Evolutionary conservation across 768 basidiomycete species (phyloP), one percentile per base, ranked within the genome.

Genomic region (Hypholoma sublateritium): DNA sequence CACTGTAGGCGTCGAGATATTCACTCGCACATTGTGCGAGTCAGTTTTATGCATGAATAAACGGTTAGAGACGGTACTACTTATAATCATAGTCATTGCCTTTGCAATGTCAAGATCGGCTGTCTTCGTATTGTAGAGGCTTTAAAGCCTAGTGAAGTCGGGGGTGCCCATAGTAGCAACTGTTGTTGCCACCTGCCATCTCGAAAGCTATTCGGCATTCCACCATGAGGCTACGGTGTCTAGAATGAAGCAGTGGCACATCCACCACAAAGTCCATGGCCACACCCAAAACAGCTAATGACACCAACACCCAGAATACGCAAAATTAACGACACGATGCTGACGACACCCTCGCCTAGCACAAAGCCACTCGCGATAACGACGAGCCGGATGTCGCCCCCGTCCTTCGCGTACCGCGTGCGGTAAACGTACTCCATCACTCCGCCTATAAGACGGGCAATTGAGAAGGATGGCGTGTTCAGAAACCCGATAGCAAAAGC

Each of bases 401-500:
- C 72, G 57, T 82, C 80, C 59, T 77, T 82, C 22, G 78, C 76
- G 64, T 76, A 72, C 36, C 77, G 73, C 22, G 73, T 80, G 59
- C 84, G 80, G 65, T 87, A 93, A 24, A 83, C 67, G 63, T 88
- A 84, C 64, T 96, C 94, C 61, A 91, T 71, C 59, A 91, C 69
- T 2, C 96, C 96, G 36, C 96, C 96, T 53, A 96, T 79, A 28
- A 98, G 77, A 50, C 96, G 85, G 1, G 96, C 94, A 56, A 98
- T 80, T 5, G 93, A 92, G 75, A 98, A 98, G 3, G 89, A 91
- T 3, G 96, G 96, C 0, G 95, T 93, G 67, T 98, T 98, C 65
- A 98, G 77, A 71, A 98, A 97, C 0, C 96, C 94, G 56, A 97
- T 91, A 5, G 94, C 94, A 67, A 98, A 98, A 1, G 94, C 95